Base-by-base conservation (phyloP, 805 yeast genomes). In the Spathaspora passalidarum region DNA sequence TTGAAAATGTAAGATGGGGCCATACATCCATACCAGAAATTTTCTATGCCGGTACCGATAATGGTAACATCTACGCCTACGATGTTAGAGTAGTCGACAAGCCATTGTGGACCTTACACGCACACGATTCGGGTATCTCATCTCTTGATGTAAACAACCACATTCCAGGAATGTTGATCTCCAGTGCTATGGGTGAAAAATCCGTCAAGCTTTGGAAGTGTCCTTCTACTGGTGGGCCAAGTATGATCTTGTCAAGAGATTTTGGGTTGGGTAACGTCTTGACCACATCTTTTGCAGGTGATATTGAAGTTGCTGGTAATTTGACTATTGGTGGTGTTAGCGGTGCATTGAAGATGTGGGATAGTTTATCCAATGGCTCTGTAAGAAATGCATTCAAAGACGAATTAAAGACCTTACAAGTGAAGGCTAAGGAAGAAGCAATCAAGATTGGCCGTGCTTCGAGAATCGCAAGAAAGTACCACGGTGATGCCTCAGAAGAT, bases 21-120 rank as follows among this genome's bases (percentile, higher is more conserved):
- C 63, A 61, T 22, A 70, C 77, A 9, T 72, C 80, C 25, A 51
- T 56, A 17, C 71, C 72, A 9, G 76, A 72, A 53, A 62, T 72
- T 22, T 86, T 92, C 63, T 81, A 83, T 59, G 94, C 90, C 35
- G 96, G 97, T 59, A 89, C 97, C 21, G 99, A 94, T 64, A 76
- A 79, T 52, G 99, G 99, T 62, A 82, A 82, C 57, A 80, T 94
- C 20, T 88, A 88, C 70, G 85, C 92, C 50, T 92, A 86, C 57
- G 99, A 92, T 65, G 85, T 88, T 38, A 81, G 96, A 63, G 70
- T 69, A 42, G 79, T 74, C 32, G 76, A 75, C 39, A 78, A 76
- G 52, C 91, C 97, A 16, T 57, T 92, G 25, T 94, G 99, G 99
- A 88, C 96, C 2, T 74, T 94, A 55, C 96, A 94, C 65, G 98